Percentiles rank a stretch among this genome's conserved stretches.
Conservation (phyloP, 1,139 yeast species). For the Yamadazyma membranifaciens region DNA sequence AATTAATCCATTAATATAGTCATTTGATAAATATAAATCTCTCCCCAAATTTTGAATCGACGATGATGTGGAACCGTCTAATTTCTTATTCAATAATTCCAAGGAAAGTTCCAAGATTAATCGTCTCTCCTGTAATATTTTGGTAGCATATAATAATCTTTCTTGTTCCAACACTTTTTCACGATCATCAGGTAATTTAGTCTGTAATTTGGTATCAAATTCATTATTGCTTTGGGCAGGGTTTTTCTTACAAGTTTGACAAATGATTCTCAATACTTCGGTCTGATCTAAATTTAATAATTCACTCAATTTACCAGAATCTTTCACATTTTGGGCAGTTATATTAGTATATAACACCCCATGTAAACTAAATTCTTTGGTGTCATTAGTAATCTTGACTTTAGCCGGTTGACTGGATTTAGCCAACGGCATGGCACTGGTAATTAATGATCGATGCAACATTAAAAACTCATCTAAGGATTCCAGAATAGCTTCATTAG, state of each 20-base stretch:
- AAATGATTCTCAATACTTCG: conserved; percentile 48
- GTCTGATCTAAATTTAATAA: conserved; percentile 31
- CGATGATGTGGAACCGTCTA: conserved; percentile 28
- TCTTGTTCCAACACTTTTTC: conserved; percentile 30
- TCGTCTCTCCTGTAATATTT: conserved; percentile 47
- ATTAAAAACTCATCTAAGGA: conserved; percentile 47
- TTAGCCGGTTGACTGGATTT: neutral
- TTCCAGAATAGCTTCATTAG: conserved; percentile 33
- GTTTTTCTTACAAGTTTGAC: conserved; percentile 35
- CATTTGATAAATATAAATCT: conserved; percentile 30
- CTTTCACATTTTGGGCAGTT: conserved; percentile 27
- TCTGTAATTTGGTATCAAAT: conserved; percentile 22
- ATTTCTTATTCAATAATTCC: conserved; percentile 36
- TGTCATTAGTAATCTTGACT: conserved; percentile 6
- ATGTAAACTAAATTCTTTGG: conserved; percentile 36
- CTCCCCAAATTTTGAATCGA: conserved; percentile 40
- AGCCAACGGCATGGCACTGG: conserved; percentile 36
- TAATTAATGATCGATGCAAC: conserved; percentile 29
- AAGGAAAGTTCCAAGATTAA: conserved; percentile 38
- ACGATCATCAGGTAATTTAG: conserved; percentile 36
- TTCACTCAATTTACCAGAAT: conserved; percentile 40
- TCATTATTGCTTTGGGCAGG: conserved; percentile 29
- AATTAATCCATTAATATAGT: conserved; percentile 26
- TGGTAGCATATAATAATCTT: conserved; percentile 31
- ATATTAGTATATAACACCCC: conserved; percentile 38